Base-by-base conservation (phyloP, 2,329 filamentous ascomycete genomes). In the Colletotrichum magnum region DNA sequence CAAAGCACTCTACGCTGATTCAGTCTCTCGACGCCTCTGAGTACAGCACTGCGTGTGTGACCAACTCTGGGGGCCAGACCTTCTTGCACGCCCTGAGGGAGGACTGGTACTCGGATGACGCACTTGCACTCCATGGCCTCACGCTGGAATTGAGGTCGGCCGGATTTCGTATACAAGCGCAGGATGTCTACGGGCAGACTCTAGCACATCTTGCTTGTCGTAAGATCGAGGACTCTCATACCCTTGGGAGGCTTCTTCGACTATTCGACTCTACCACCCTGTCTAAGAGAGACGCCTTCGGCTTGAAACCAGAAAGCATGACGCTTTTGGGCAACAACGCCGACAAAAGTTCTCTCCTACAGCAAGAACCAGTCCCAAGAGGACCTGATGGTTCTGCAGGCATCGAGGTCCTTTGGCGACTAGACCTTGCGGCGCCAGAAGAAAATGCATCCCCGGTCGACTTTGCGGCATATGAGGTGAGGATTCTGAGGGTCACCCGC, bases 101-200 rank as follows among this genome's bases (percentile, higher is more conserved):
- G 9, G 16, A 48, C 5, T 48, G 45, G 45, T 48, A 48, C 45
- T 48, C 45, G 4, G 45, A 48, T 5, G 77, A 68, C 54, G 74
- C 76, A 45, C 75, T 74, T 39, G 72, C 61, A 56, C 70, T 48
- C 5, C 2, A 6, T 3, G 16, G n/a, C 6, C 16, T 48, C 6
- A n/a, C n/a, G 15, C 45, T 6, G 6, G 4, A 18, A 1, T 4
- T 48, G 9, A 18, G 7, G 73, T 4, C 74, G 73, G 45, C 16
- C 13, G n/a, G 57, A 21, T 43, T 12, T 4, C 9, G 2, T 6
- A 5, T 28, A 13, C 26, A 13, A 24, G 48, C 57, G 24, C 45
- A 48, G n/a, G 45, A 48, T 48, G 45, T 48, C 16, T 48, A 48
- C 9, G 45, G 45, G 1, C 45, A 48, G 45, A 48, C 45, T 21